Conservation (phyloP, 176 grass and related monocot species). For the Saccharum officinarum region DNA sequence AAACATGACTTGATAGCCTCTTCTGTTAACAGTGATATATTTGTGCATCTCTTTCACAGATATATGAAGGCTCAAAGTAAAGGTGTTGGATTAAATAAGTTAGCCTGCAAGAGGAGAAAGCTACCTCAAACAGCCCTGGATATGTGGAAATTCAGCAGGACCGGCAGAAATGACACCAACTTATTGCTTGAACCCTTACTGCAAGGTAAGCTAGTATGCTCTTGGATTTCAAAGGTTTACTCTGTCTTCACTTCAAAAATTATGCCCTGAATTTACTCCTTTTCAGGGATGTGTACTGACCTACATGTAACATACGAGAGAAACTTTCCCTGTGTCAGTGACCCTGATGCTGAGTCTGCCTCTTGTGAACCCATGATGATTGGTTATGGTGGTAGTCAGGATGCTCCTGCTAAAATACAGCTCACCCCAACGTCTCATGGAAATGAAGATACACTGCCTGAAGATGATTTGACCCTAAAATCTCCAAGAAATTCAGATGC, state of each 20-base stretch:
- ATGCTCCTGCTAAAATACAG: constrained; percentile 5
- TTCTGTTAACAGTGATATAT: not conserved
- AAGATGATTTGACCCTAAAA: not conserved
- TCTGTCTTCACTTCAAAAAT: not conserved
- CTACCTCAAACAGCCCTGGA: constrained; percentile 57
- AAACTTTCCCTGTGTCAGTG: constrained; percentile 24
- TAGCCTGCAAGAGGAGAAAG: constrained; percentile 63
- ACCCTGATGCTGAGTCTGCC: constrained; percentile 25
- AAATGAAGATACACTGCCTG: constrained; percentile 8
- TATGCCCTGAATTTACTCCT: not conserved
- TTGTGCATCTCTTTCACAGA: constrained; percentile 22
- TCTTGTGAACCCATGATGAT: not conserved
- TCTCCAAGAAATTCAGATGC: constrained; percentile 10
- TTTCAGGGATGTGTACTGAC: constrained; percentile 53
- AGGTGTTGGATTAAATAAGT: constrained; percentile 20
- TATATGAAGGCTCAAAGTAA: constrained; percentile 48
- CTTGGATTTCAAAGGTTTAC: not conserved
- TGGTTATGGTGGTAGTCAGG: constrained; percentile 6
- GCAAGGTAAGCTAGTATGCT: constrained; percentile 40
- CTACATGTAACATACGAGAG: constrained; percentile 38
- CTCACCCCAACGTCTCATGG: constrained; percentile 5
- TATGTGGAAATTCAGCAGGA: constrained; percentile 52
- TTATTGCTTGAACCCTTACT: constrained; percentile 51
- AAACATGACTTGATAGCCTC: not conserved
- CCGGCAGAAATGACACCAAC: constrained; percentile 33